Conservation (phyloP, 352 stramenopile genomes). For the Phytophthora pseudosyringae region DNA sequence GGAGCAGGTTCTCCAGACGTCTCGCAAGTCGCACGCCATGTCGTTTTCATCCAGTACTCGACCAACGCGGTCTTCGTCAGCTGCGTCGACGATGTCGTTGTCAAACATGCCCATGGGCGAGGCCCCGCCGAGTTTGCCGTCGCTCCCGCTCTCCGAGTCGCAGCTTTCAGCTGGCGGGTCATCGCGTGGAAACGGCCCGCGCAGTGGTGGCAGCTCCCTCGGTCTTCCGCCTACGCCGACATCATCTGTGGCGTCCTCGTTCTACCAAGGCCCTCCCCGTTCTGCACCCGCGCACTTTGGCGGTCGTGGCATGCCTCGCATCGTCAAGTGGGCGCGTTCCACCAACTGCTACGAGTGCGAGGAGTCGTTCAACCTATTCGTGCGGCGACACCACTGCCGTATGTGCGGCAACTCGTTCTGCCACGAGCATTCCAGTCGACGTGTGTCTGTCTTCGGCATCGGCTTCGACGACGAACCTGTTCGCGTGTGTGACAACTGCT, state of each 20-base stretch:
- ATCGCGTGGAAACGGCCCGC: slow-evolving; percentile 30
- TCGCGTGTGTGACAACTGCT: slow-evolving; percentile 88
- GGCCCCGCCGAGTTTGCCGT: slow-evolving; percentile 43
- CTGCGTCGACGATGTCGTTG: slow-evolving; percentile 63
- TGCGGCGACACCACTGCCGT: slow-evolving; percentile 85
- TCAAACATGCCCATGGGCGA: slow-evolving; percentile 41
- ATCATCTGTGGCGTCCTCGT: slow-evolving; percentile 38
- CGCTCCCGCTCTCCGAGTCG: slow-evolving; percentile 51
- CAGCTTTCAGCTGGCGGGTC: slow-evolving; percentile 45
- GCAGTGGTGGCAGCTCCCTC: slow-evolving; percentile 37
- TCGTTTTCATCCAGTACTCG: slow-evolving; percentile 70
- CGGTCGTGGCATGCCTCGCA: slow-evolving; percentile 49
- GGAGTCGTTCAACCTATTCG: slow-evolving; percentile 84
- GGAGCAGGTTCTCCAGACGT: slow-evolving; percentile 56
- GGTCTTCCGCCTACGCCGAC: slow-evolving; percentile 39
- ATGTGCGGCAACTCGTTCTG: slow-evolving; percentile 91
- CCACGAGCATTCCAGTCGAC: slow-evolving; percentile 83
- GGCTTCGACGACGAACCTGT: slow-evolving; percentile 86
- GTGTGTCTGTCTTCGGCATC: slow-evolving; percentile 75
- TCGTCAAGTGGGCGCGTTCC: slow-evolving; percentile 84
- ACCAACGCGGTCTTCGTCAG: slow-evolving; percentile 70
- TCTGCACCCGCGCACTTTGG: slow-evolving; percentile 38
- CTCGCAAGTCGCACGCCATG: slow-evolving; percentile 61
- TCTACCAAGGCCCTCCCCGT: slow-evolving; percentile 39
- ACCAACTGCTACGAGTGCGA: slow-evolving; percentile 88